Evolutionary conservation across 768 basidiomycete species (phyloP), one percentile per base, ranked within the genome.

Genomic region (Filobasidium floriforme): DNA sequence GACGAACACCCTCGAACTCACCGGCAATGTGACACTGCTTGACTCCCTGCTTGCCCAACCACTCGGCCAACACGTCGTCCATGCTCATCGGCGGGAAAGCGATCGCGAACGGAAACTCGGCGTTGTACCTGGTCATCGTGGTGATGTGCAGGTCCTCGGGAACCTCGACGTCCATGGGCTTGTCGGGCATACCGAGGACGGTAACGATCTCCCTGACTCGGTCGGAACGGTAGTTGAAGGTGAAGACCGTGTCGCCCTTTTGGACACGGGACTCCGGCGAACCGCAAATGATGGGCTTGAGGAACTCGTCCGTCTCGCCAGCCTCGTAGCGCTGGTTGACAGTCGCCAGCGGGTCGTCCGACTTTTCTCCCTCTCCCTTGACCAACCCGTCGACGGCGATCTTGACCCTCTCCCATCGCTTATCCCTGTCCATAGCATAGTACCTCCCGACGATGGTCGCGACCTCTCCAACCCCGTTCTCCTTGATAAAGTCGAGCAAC

Each of bases 211-310:
- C 92, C 57, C 92, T 86, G 89, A 97, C 90, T 62, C 93, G 87
- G 78, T 97, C 92, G 0, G 92, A 93, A 68, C 93, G 87, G 79
- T 97, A 96, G 82, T 97, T 97, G 86, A 94, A 97, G 81, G 89
- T 86, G 84, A 94, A 96, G 4, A 97, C 75, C 0, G 92, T 93
- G 78, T 96, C 92, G 51, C 81, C 83, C 65, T 91, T 88, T 79
- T 92, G 88, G 74, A 94, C 85, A 52, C 91, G 82, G 9, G 88
- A 88, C 24, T 86, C 84, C 18, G 85, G 85, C 0, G 88, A 88
- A 61, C 90, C 87, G 54, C 89, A 85, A 70, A 94, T 89, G 75
- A 94, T 90, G 4, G 92, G 92, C 80, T 94, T 92, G 78, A 97
- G 80, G 80, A 97, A 97, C 80, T 97, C 93, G 72, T 96, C 92